Evolutionary conservation across 2,329 filamentous ascomycete genomes (phyloP), one percentile per base, ranked within the genome.

Genomic region (Hypocreales sp.): DNA sequence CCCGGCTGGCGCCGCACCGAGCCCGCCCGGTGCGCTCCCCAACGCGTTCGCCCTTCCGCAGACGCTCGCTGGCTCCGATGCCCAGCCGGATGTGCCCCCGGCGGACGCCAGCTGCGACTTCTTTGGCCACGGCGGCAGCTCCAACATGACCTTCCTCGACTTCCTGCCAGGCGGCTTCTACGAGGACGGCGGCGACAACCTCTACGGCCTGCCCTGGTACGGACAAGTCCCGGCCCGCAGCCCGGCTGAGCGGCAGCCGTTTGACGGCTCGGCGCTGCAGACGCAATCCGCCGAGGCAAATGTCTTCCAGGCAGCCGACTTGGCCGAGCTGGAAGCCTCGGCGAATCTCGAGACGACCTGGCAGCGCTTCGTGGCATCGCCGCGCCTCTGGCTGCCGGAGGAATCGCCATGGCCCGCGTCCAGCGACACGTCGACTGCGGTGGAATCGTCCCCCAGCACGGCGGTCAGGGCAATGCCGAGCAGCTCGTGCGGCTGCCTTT

Each of bases 401-500:
- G 33, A 30, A 11, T 28, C 32, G 22, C 38, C 40, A 24, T 37
- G 42, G 14, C 38, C 40, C 12, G 34, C 28, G 8, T 38, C 39
- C 12, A 46, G 41, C 25, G 39, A 39, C 18, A 35, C 37, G 25
- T 41, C 35, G 32, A 32, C 26, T 28, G 20, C 16, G 2, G 27
- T 20, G 19, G 33, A 25, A 21, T 19, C 19, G 34, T 15, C 22
- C 2, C 10, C 36, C 15, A 25, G 28, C 8, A 16, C 32, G 11
- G 30, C 30, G 20, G 29, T 40, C 25, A 44, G 38, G 19, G 25
- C 45, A 12, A 33, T 46, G n/a, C 47, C 47, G 10, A 44, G 32
- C 22, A 38, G 46, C 15, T 31, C 38, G 11, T 72, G 67, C 34
- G 42, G 51, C 30, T 72, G 67, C 34, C 55, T 64, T 1, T 55